Evolutionary conservation across 148 eudicot genomes (phyloP).

Genomic region (Selenicereus undatus): DNA sequence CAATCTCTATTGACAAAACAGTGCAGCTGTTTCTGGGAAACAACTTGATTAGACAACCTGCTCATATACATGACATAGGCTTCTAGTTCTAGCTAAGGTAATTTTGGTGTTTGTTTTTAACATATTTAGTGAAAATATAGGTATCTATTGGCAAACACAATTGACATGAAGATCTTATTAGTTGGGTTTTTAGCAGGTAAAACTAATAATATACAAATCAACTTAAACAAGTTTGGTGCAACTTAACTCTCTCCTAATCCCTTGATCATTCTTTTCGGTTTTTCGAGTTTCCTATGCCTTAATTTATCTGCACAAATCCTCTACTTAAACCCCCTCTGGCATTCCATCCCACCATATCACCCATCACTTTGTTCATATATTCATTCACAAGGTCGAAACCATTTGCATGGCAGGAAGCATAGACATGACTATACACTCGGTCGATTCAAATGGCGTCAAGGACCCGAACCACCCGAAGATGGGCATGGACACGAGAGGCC

Average conservation of each 20-base stretch:
- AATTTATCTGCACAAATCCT: constrained; percentile 18
- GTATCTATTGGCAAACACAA: constrained; percentile 34
- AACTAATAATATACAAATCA: constrained; percentile 14
- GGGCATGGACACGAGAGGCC: constrained; percentile 22
- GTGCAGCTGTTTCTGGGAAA: neutral
- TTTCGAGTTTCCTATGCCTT: constrained; percentile 30
- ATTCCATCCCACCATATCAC: constrained; percentile 8
- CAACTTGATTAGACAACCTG: neutral
- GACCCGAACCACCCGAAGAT: constrained; percentile 22
- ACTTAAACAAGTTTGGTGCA: constrained; percentile 23
- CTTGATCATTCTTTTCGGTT: constrained; percentile 39
- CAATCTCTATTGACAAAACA: neutral
- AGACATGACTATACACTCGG: constrained; percentile 30
- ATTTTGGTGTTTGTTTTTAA: neutral
- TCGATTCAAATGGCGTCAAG: constrained; percentile 29
- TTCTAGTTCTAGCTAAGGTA: neutral
- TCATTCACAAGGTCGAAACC: neutral
- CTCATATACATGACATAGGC: neutral
- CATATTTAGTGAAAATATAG: constrained; percentile 10
- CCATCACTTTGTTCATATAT: constrained; percentile 9
- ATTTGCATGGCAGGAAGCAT: constrained; percentile 35
- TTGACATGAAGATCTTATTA: constrained; percentile 23
- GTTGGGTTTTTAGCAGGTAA: constrained; percentile 28
- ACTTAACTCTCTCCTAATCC: constrained; percentile 50
- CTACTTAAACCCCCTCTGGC: constrained; percentile 24